phyloP scores from a whole-genome alignment of 805 yeast species.

The Kurtzmaniella fragi region DNA sequence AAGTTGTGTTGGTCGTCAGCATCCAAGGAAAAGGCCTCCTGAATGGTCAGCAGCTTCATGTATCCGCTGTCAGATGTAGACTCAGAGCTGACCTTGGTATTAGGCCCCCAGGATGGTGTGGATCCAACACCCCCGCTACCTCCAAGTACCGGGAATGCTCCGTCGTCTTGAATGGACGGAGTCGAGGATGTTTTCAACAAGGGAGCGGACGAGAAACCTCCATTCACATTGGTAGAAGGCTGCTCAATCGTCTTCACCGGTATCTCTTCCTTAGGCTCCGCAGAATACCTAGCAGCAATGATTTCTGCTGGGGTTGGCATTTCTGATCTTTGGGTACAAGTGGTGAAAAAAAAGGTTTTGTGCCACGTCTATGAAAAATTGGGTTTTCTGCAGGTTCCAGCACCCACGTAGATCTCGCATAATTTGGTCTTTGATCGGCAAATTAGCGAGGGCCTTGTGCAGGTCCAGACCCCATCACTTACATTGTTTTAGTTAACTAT shows the following conservation, averaged over 20 bases:
- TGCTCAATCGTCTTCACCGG: not conserved
- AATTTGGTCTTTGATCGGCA: too few species aligned
- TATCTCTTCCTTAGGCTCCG: slow-evolving; percentile 11
- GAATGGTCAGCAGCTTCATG: slow-evolving; percentile 54
- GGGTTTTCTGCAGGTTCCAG: too few species aligned
- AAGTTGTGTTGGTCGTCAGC: slow-evolving; percentile 63
- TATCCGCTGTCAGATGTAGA: slow-evolving; percentile 16
- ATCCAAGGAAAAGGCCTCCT: slow-evolving; percentile 75
- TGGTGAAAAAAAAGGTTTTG: slow-evolving; percentile 3
- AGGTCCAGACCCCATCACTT: too few species aligned
- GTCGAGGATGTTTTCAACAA: slow-evolving; percentile 13
- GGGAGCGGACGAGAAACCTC: not conserved
- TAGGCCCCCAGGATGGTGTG: slow-evolving; percentile 38
- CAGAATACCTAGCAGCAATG: slow-evolving; percentile 40
- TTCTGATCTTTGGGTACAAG: slow-evolving; percentile 3
- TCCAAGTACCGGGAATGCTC: slow-evolving; percentile 66
- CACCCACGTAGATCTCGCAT: too few species aligned
- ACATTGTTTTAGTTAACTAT: not conserved
- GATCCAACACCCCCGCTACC: slow-evolving; percentile 30
- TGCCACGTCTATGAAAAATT: slow-evolving; percentile 3
- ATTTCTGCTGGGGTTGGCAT: slow-evolving; percentile 47
- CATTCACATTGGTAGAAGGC: not conserved
- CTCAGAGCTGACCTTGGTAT: slow-evolving; percentile 4
- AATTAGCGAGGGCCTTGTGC: too few species aligned
- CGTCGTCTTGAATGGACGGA: slow-evolving; percentile 45